Evolutionary conservation across 2,329 filamentous ascomycete genomes (phyloP).

Genomic region (Huntiella savannae): DNA sequence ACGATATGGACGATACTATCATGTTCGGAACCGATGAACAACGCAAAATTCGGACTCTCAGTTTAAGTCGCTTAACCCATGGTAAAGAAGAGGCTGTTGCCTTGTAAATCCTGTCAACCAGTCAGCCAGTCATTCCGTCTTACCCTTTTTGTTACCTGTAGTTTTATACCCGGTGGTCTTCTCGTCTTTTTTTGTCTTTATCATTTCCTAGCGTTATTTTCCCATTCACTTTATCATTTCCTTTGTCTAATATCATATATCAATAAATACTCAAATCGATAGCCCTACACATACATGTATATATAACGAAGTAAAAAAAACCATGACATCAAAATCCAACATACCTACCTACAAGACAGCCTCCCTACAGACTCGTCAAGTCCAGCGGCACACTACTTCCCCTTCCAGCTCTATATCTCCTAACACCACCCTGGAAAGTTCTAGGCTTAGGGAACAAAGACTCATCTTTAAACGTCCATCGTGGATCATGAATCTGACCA

Average conservation of each 20-base stretch:
- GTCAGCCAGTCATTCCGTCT: not conserved
- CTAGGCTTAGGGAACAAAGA: slow-evolving; percentile 66
- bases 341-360: not conserved
- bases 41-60: too few relatives aligned
- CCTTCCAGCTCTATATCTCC: slow-evolving; percentile 72
- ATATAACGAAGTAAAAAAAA: too few relatives aligned
- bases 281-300: too few relatives aligned
- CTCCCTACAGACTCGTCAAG: slow-evolving; percentile 22
- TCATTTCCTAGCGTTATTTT: not conserved
- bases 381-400: slow-evolving; percentile 89
- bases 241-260: not conserved
- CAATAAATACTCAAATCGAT: not conserved
- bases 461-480: slow-evolving; percentile 80
- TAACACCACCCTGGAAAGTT: slow-evolving; percentile 54
- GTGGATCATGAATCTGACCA: slow-evolving; percentile 50
- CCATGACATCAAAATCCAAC: not conserved
- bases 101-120: not conserved
- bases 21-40: not conserved
- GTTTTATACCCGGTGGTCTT: slow-evolving; percentile 7
- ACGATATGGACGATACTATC: slow-evolving; percentile 16
- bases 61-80: slow-evolving; percentile 33
- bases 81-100: slow-evolving; percentile 16
- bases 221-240: not conserved
- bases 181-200: not conserved
- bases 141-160: slow-evolving; percentile 4